phyloP scores from a whole-genome alignment of 306 rosid genomes.

The Leucaena leucocephala region DNA sequence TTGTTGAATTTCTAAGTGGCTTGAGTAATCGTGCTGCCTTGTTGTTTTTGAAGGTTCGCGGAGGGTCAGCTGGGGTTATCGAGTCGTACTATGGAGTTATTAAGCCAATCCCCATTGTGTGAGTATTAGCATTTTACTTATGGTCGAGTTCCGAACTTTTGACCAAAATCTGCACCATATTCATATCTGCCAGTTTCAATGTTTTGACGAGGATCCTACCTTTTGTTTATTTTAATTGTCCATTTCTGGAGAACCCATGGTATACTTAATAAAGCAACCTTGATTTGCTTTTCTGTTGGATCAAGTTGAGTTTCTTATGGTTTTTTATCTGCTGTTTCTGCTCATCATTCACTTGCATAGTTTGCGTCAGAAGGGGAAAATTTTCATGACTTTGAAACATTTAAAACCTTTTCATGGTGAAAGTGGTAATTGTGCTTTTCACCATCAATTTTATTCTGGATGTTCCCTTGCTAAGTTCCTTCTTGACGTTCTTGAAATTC shows the following conservation, averaged over 20 bases:
- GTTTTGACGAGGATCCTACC: neutral
- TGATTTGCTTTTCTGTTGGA: constrained; percentile 7
- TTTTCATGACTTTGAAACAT: constrained; percentile 18
- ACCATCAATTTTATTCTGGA: constrained; percentile 11
- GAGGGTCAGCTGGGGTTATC: constrained; percentile 78
- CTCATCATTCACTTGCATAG: constrained; percentile 4
- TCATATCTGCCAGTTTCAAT: neutral
- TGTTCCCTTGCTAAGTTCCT: constrained; percentile 15
- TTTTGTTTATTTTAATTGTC: neutral
- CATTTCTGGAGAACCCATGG: constrained; percentile 17
- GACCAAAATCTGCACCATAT: neutral
- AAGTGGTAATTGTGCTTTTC: constrained; percentile 23
- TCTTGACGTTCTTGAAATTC: neutral
- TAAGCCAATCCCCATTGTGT: constrained; percentile 63
- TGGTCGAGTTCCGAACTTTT: neutral
- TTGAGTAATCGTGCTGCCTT: constrained; percentile 27
- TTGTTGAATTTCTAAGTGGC: neutral
- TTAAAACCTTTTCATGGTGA: constrained; percentile 17
- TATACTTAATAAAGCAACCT: neutral
- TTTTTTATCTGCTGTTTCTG: constrained; percentile 15
- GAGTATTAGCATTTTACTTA: constrained; percentile 33
- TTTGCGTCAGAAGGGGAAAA: neutral
- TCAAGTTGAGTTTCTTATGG: constrained; percentile 14
- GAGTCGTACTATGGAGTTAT: constrained; percentile 65
- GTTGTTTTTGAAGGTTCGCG: constrained; percentile 67